A percentile compares a stretch with the other conserved stretches of the same genome.
phyloP scores from a whole-genome alignment of 331 rosid genomes.

The Dryas integrifolia region DNA sequence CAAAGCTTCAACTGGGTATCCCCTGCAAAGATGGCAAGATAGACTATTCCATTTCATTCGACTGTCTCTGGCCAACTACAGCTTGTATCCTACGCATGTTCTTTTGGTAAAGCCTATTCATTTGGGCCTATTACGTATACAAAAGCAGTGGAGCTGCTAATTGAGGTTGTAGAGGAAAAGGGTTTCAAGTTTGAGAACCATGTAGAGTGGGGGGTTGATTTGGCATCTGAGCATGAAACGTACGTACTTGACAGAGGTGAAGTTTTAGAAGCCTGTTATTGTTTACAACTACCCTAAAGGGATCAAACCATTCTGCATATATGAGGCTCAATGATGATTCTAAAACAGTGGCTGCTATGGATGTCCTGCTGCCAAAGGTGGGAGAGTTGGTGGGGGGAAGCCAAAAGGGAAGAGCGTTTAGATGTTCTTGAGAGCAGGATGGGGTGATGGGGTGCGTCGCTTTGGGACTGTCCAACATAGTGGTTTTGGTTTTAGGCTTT shows the following conservation, averaged over 20 bases:
- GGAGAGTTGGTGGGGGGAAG: conserved; percentile 80
- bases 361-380: conserved; percentile 90
- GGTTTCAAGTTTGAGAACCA: conserved; percentile 86
- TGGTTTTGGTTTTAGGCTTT: conserved; percentile 79
- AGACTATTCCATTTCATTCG: conserved; percentile 63
- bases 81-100: conserved; percentile 71
- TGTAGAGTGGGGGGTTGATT: conserved; percentile 93
- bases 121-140: conserved; percentile 85
- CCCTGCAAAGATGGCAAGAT: conserved; percentile 77
- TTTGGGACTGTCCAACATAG: conserved; percentile 61
- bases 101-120: conserved; percentile 71
- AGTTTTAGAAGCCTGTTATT: conserved; percentile 57
- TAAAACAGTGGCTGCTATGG: conserved; percentile 83
- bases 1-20: conserved; percentile 65
- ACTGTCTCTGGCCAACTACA: conserved; percentile 94
- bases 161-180: conserved; percentile 55
- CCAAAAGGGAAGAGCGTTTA: conserved; percentile 73
- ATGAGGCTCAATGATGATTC: conserved; percentile 76
- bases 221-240: conserved; percentile 97
- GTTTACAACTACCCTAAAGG: conserved; percentile 69
- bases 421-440: conserved; percentile 64
- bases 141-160: conserved; percentile 77
- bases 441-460: conserved; percentile 65
- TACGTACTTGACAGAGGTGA: conserved; percentile 72
- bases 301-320: conserved; percentile 71